Evolutionary conservation across 1,284 basidiomycete genomes (phyloP).

Genomic region (Paramarasmius palmivorus): DNA sequence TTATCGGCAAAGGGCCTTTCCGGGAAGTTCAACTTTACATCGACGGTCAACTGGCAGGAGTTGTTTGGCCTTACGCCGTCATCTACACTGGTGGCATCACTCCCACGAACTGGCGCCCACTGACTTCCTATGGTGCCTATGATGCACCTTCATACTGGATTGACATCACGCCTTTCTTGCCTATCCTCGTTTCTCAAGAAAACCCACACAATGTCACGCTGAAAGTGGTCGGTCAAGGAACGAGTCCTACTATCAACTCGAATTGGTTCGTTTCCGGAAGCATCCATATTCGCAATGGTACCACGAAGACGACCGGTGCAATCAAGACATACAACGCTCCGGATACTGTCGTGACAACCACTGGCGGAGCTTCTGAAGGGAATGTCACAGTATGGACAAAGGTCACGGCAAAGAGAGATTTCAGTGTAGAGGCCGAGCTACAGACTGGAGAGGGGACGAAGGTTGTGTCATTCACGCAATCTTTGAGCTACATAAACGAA

Average conservation of each 20-base stretch:
- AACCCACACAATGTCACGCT: slow-evolving; percentile 39
- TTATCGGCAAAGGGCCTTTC: slow-evolving; percentile 41
- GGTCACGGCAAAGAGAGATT: slow-evolving; percentile 38
- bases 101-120: slow-evolving; percentile 46
- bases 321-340: slow-evolving; percentile 34
- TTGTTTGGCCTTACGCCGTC: slow-evolving; percentile 47
- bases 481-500: slow-evolving; percentile 43
- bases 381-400: slow-evolving; percentile 44
- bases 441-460: slow-evolving; percentile 44
- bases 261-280: slow-evolving; percentile 47
- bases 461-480: slow-evolving; percentile 47
- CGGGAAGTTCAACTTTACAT: slow-evolving; percentile 49
- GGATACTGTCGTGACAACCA: slow-evolving; percentile 26
- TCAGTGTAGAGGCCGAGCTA: slow-evolving; percentile 50
- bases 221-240: slow-evolving; percentile 40
- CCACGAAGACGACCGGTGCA: slow-evolving; percentile 35
- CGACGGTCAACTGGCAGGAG: slow-evolving; percentile 43
- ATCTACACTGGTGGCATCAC: slow-evolving; percentile 52
- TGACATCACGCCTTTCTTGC: slow-evolving; percentile 50
- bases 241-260: slow-evolving; percentile 36
- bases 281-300: slow-evolving; percentile 36
- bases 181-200: slow-evolving; percentile 35
- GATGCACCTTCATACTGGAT: slow-evolving; percentile 49
- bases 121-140: slow-evolving; percentile 47
- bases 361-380: slow-evolving; percentile 27